Base-by-base conservation (phyloP, 2,329 filamentous ascomycete genomes). In the Alternaria incomplexa region DNA sequence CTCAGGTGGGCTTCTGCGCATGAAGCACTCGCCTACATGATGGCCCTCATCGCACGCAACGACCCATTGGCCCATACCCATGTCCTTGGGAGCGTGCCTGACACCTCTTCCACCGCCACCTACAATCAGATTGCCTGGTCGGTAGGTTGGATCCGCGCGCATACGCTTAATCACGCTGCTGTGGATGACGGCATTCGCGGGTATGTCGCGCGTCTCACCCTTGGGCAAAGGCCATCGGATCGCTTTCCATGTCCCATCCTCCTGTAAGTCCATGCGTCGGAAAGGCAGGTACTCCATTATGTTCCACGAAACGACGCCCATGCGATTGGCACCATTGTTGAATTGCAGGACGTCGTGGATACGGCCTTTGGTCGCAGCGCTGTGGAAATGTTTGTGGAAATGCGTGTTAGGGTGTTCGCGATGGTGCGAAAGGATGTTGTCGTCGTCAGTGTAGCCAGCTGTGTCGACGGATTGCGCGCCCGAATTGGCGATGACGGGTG, bases 201-300 rank as follows among this genome's bases (percentile, higher is more conserved):
- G 92, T 2, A 96, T 89, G 72, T 96, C 92, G 15, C 92, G 87
- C 0, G 90, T 88, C 79, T 95, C 92, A 10, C 92, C 93, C 28
- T 89, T 87, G 0, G 92, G 92, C 3, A 95, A 81, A 0, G 92
- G 92, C 91, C 92, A 95, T 9, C 89, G 85, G 68, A 96, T 95
- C 0, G 91, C 90, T 77, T 88, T 90, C 92, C 93, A 96, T 0
- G 87, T 88, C 0, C 91, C 91, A 65, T 94, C 90, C 0, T 82
- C 63, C 64, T 89, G 88, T 8, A 95, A 81, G 69, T 95, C 92
- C 90, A 96, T 94, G 23, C 92, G 85, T 1, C 91, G 86, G 80
- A 95, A 94, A 0, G 92, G 92, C 23, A 95, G 82, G 75, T 91
- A 93, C 73, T 95, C 92, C 91, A 95, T 92, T 22, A 92, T 64